A percentile compares a stretch with the other conserved stretches of the same genome.
Conservation (phyloP, 306 rosid genomes). For the Pterocarpus santalinus region DNA sequence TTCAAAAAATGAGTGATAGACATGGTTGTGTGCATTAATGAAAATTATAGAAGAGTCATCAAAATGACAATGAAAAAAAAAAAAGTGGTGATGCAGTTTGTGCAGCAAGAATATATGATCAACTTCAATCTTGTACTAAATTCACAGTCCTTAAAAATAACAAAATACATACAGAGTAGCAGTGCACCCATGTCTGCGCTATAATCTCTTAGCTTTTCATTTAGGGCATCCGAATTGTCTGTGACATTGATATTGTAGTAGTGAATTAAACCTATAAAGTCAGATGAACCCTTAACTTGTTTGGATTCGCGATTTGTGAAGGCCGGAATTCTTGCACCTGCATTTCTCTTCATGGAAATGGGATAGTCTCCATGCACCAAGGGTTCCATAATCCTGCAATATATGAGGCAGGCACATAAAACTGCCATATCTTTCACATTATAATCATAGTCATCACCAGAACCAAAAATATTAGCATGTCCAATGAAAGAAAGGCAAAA, state of each 20-base stretch:
- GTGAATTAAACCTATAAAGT: conserved; percentile 65
- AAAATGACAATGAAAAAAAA: not conserved
- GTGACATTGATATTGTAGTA: conserved; percentile 43
- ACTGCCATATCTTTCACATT: not conserved
- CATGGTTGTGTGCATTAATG: conserved; percentile 4
- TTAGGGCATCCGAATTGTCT: conserved; percentile 52
- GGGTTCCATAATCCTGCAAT: conserved; percentile 70
- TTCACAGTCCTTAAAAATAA: not conserved
- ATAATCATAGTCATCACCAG: not conserved
- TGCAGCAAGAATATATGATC: not conserved
- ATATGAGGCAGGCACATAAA: not conserved
- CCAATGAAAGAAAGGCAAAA: not conserved
- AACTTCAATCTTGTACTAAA: not conserved
- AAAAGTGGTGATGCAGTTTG: not conserved
- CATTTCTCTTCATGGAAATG: too few species aligned
- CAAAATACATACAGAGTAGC: conserved; percentile 28
- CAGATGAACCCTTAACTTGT: conserved; percentile 64
- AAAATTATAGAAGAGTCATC: not conserved
- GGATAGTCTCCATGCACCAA: conserved; percentile 75
- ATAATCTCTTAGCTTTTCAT: conserved; percentile 53
- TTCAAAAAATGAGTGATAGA: not conserved
- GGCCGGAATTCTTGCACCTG: conserved; percentile 33
- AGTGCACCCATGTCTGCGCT: conserved; percentile 41
- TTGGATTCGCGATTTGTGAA: conserved; percentile 56
- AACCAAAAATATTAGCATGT: not conserved